Evolutionary conservation across 2,329 filamentous ascomycete genomes (phyloP), one percentile per base, ranked within the genome.

Genomic region (Fusarium sp.): DNA sequence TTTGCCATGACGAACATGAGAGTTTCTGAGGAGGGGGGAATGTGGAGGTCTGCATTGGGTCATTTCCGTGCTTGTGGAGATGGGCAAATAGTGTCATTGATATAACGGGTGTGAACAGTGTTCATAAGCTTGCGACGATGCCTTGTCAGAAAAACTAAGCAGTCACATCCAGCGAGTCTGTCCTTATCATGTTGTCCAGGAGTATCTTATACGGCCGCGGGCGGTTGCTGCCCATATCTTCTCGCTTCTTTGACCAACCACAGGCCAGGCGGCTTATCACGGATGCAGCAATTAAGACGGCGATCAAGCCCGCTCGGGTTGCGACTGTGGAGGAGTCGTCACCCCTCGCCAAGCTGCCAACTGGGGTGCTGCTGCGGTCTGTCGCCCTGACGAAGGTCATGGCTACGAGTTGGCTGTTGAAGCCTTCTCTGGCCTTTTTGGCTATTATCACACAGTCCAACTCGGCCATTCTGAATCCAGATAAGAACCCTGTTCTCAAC

Each of bases 401-500:
- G 76, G 62, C 73, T 1, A 76, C 71, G 2, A 60, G 61, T 12
- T 73, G 70, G 60, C 37, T 78, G 3, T 54, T 78, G 0, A 50
- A 54, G 12, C 76, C 76, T 0, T 78, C 74, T 12, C 69, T 78
- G 3, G 65, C 70, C 12, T 55, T 75, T 31, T 66, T 78, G 4
- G 68, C 68, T 5, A 18, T 73, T 1, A 56, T 78, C 6, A 72
- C 73, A 11, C 68, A 68, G 7, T 72, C 76, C 9, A 81, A 81
- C 10, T 63, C 71, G 0, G 9, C 58, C 2, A 55, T 86, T 2
- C 75, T 86, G 34, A 83, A 86, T 66, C 83, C 86, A 1, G 84
- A 86, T 55, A 80, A 78, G 30, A 78, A 78, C 30, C 73, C 71
- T 1, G 8, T 76, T 1, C 62, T 78, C 15, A 86, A 86, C 70